Evolutionary conservation across 2,329 filamentous ascomycete genomes (phyloP), one percentile per base, ranked within the genome.

Genomic region (Beauveria australis): DNA sequence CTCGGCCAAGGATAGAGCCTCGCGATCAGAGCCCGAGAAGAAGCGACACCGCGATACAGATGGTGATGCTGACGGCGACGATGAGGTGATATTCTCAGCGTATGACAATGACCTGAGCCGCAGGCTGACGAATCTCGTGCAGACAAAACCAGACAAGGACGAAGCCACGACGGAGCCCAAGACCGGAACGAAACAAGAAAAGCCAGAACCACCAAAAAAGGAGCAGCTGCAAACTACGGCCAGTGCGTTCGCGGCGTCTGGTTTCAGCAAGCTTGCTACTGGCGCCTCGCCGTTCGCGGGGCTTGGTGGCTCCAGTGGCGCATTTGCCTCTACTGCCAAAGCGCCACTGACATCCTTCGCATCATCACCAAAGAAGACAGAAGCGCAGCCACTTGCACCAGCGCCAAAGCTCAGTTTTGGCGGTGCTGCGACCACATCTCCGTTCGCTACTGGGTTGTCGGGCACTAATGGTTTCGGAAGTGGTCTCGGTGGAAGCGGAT

Each of bases 191-290:
- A 30, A 28, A 47, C 28, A 61, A 9, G 37, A 47, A 1, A 41
- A 47, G 44, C 58, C 62, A 61, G 64, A 67, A 52, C n/a, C 61
- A 18, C 59, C 60, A 51, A 69, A 69, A 52, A 64, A 71, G 60
- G 67, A 70, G 54, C 48, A 65, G 69, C 51, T 43, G 30, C 51
- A 71, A 56, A 81, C 83, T 19, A 84, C 87, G 7, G 63, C 78
- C 14, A 82, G 82, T 10, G 83, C 86, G 6, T 92, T 92, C 71
- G 84, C 84, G 24, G 79, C 79, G 53, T 92, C 89, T 3, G 83
- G 81, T 19, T 86, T 92, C 68, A 83, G 86, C 57, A 84, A 86
- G 57, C 82, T 91, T 60, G 80, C 87, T 8, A 76, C 81, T 26
- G 81, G 83, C 5, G 76, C 81, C 28, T 91, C 88, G 4, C 85